Evolutionary conservation across 2,329 filamentous ascomycete genomes (phyloP).

Genomic region (Epichloe glyceriae): DNA sequence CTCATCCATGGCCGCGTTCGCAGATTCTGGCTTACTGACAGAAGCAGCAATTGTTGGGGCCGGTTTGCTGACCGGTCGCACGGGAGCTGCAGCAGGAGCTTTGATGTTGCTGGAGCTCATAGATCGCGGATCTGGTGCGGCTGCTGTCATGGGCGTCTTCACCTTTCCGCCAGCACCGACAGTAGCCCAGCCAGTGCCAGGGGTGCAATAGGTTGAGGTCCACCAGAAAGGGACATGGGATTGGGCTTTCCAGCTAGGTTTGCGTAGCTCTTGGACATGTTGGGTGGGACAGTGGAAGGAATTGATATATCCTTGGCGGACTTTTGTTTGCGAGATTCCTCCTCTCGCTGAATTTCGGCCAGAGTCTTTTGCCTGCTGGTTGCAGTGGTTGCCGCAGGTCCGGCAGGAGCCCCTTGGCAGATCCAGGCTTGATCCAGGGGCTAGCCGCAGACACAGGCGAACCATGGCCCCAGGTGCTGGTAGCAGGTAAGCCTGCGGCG

Average conservation of each 20-base stretch:
- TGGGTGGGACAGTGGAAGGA: constrained; percentile 34
- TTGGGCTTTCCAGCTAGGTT: constrained; percentile 75
- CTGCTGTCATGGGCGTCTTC: constrained; percentile 55
- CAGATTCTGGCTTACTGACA: constrained; percentile 24
- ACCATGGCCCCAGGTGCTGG: constrained; percentile 76
- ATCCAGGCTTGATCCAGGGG: constrained; percentile 55
- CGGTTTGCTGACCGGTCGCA: constrained; percentile 40
- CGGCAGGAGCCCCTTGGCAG: constrained; percentile 22
- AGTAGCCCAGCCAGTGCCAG: constrained; percentile 65
- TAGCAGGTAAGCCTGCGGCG: constrained; percentile 71
- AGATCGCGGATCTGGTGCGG: constrained; percentile 31
- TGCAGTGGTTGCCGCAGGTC: constrained; percentile 11
- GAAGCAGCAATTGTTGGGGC: constrained; percentile 28
- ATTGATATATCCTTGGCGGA: constrained; percentile 34
- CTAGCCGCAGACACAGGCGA: constrained; percentile 55
- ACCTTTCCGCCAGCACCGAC: constrained; percentile 89
- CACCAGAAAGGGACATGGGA: constrained; percentile 14
- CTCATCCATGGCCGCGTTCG: constrained; percentile 60
- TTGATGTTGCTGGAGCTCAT: constrained; percentile 31
- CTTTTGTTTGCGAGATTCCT: constrained; percentile 68
- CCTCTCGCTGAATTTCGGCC: constrained; percentile 92
- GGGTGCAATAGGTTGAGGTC: constrained; percentile 18
- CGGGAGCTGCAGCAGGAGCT: constrained; percentile 24
- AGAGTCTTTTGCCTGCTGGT: constrained; percentile 66
- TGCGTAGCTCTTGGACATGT: constrained; percentile 75